These are phyloP conservation scores for Stemphylium lycopersici DNA, from an alignment of 2,329 filamentous ascomycete genomes.

Conservation along the genomic window DNA sequence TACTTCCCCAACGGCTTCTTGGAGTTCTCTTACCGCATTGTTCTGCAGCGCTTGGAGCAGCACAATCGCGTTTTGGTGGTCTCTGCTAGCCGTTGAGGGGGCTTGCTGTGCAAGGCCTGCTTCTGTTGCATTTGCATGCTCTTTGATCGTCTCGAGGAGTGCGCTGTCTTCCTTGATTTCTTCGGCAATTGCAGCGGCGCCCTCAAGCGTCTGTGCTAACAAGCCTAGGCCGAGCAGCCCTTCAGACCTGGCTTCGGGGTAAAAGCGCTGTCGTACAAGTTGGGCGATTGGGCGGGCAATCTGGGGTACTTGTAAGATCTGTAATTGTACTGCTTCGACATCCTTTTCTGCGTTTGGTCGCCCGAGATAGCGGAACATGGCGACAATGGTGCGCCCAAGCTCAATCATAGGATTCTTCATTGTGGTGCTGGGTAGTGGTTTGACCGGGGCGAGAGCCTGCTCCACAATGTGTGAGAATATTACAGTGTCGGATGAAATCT, in stretches of 20 bases:
- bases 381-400: slow-evolving; percentile 38
- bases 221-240: slow-evolving; percentile 45
- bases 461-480: slow-evolving; percentile 38
- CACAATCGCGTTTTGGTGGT: slow-evolving; percentile 46
- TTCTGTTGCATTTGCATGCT: slow-evolving; percentile 38
- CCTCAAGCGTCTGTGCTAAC: slow-evolving; percentile 39
- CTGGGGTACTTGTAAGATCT: slow-evolving; percentile 37
- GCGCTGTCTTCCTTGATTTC: slow-evolving; percentile 37
- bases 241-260: slow-evolving; percentile 44
- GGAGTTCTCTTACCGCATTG: slow-evolving; percentile 38
- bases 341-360: slow-evolving; percentile 30
- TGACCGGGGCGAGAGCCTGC: slow-evolving; percentile 39
- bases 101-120: slow-evolving; percentile 29
- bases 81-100: slow-evolving; percentile 31
- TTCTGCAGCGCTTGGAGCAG: slow-evolving; percentile 42
- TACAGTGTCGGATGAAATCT: slow-evolving; percentile 27
- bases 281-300: slow-evolving; percentile 40
- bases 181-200: slow-evolving; percentile 35
- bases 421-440: slow-evolving; percentile 43
- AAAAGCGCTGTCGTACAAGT: slow-evolving; percentile 46
- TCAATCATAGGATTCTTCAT: slow-evolving; percentile 50
- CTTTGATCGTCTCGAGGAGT: slow-evolving; percentile 42
- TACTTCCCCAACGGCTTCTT: slow-evolving; percentile 6
- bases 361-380: slow-evolving; percentile 26
- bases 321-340: slow-evolving; percentile 27